phyloP scores from a whole-genome alignment of 177 flowering plant species.

The Vitis hybrid region DNA sequence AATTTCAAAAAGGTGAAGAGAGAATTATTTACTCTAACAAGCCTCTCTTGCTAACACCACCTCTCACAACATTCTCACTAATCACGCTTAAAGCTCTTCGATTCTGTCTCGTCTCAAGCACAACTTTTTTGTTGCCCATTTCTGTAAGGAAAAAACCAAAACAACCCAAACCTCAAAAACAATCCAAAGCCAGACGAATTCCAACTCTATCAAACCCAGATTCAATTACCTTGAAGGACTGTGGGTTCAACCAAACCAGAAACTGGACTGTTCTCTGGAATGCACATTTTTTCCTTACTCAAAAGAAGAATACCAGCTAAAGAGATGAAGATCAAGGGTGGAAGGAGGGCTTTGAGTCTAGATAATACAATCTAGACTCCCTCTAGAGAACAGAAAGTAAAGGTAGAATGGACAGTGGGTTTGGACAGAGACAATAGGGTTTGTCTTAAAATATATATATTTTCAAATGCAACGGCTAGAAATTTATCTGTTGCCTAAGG shows the following conservation, averaged over 20 bases:
- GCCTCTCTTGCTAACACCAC: slow-evolving; percentile 42
- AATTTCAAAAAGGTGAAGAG: not conserved
- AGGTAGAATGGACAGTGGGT: not conserved
- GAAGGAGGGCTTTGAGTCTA: not conserved
- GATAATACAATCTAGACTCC: not conserved
- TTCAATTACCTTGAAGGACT: slow-evolving; percentile 26
- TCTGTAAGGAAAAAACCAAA: not conserved
- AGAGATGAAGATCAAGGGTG: no score
- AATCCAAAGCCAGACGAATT: slow-evolving; percentile 6
- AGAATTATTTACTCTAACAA: slow-evolving; percentile 17
- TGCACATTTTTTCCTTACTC: slow-evolving; percentile 19
- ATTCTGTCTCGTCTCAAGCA: slow-evolving; percentile 31
- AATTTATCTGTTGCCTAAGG: slow-evolving; percentile 45
- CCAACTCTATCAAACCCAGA: not conserved
- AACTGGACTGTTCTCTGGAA: slow-evolving; percentile 35
- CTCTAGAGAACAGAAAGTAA: not conserved
- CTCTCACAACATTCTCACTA: slow-evolving; percentile 39
- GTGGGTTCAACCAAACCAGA: slow-evolving; percentile 25
- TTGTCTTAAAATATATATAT: slow-evolving; percentile 9
- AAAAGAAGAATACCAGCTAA: no score
- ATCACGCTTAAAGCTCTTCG: slow-evolving; percentile 55
- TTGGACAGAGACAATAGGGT: not conserved
- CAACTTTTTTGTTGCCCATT: slow-evolving; percentile 34
- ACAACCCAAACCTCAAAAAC: not conserved
- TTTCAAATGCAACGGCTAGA: slow-evolving; percentile 64